Base-by-base conservation (phyloP, 192 early-diverging fungal genomes). In the Umbelopsis isabellina region DNA sequence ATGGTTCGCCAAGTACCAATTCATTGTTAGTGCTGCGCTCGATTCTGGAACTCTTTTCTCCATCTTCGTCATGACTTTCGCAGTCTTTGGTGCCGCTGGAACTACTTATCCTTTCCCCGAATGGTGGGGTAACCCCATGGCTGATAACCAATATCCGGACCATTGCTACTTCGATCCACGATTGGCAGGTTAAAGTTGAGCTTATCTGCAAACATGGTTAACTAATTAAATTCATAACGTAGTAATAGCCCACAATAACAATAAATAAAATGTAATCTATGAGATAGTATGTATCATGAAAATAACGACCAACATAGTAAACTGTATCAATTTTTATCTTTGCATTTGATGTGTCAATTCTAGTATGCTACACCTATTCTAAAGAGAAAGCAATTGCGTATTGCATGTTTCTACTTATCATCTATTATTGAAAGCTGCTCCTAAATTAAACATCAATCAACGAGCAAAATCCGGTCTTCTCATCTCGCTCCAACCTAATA, bases 11-110 rank as follows among this genome's bases (percentile, higher is more conserved):
- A 70, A 79, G 22, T 86, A 79, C 55, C 82, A 84, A 16, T 87
- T 79, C 64, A 76, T 87, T 10, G 77, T 87, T n/a, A 79, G 79
- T 12, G 78, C 82, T n/a, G 87, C 82, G 20, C 80, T 89, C 70
- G 87, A 87, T 69, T 75, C 83, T 4, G 87, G 87, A 4, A 75
- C 76, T 49, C 48, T 20, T 1, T 16, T 49, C 20, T 3, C 2
- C 18, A 49, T 75, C 11, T 75, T 75, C 45, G 23, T 75, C 37
- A 66, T 75, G 23, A 67, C 74, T 20, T 70, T 75, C 45, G 74
- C 61, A 12, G 25, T 75, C 27, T 64, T 68, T 3, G 74, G 74
- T 46, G 73, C 53, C 11, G 48, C 50, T 41, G 74, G 74, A 2
- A 44, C 35, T n/a, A 18, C 61, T 48, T 45, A 67, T 45, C 74